phyloP scores from a whole-genome alignment of 768 basidiomycete species.

The Amyloporia xantha region DNA sequence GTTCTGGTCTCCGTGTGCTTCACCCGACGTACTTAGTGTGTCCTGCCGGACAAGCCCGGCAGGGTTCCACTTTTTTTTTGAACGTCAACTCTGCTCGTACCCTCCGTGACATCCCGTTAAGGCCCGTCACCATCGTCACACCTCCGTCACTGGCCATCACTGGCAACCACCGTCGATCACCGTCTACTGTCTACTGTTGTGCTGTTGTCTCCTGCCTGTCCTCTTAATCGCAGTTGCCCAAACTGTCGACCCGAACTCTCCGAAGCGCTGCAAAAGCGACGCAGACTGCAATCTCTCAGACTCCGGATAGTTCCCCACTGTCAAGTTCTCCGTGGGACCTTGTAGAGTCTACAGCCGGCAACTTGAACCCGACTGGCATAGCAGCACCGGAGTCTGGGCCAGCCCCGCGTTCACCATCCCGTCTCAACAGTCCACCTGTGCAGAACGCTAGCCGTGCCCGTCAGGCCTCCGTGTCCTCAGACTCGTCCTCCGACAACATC shows the following conservation, averaged over 20 bases:
- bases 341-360: neutral
- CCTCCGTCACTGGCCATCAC: neutral
- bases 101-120: neutral
- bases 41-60: too few species aligned
- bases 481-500: neutral
- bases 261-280: neutral
- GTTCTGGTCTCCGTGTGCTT: too few species aligned
- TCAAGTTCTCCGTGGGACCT: neutral
- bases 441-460: neutral
- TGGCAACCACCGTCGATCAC: neutral
- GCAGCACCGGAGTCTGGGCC: neutral
- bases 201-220: neutral
- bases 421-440: neutral
- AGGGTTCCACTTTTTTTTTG: neutral
- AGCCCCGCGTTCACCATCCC: neutral
- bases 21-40: too few species aligned
- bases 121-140: neutral
- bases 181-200: neutral
- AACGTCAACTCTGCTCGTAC: neutral
- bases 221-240: neutral
- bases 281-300: neutral
- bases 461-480: neutral
- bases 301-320: neutral
- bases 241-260: neutral
- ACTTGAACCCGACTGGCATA: neutral